Percentiles rank a stretch among this genome's conserved stretches.
Conservation (phyloP, 1,284 basidiomycete species). For the Tausonia pullulans region DNA sequence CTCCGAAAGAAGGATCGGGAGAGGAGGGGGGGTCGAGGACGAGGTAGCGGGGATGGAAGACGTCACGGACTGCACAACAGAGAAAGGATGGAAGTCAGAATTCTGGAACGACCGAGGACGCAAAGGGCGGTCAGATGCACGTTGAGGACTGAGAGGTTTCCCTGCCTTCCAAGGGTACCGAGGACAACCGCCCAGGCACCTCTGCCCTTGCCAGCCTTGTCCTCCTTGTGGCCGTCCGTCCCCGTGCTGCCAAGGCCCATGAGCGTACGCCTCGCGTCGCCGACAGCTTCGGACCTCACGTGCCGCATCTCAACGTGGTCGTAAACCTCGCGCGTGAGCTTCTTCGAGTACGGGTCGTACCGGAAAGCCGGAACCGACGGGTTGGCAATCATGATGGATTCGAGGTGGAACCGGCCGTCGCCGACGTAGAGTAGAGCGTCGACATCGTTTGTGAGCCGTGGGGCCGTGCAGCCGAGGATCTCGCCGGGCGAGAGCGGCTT, state of each 20-base stretch:
- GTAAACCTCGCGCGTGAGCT: conserved; percentile 85
- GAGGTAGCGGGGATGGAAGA: conserved; percentile 46
- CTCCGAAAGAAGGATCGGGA: conserved; percentile 83
- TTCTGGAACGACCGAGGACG: too few species aligned
- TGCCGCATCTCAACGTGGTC: conserved; percentile 78
- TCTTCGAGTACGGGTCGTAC: conserved; percentile 97
- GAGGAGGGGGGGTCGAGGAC: conserved; percentile 56
- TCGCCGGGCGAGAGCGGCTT: conserved; percentile 94
- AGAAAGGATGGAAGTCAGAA: conserved; percentile 1
- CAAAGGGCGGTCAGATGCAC: conserved; percentile 31
- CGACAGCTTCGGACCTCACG: conserved; percentile 65
- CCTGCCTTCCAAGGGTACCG: conserved; percentile 90
- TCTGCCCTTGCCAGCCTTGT: conserved; percentile 22
- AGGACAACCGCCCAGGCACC: conserved; percentile 81
- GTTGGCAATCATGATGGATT: conserved; percentile 99
- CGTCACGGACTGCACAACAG: conserved; percentile 54
- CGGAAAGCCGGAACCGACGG: conserved; percentile 91
- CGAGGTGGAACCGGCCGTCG: conserved; percentile 95
- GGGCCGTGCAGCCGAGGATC: conserved; percentile 93
- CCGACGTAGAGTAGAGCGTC: conserved; percentile 94
- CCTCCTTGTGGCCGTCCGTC: conserved; percentile 16
- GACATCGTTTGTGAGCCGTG: conserved; percentile 54
- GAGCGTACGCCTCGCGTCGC: conserved; percentile 56
- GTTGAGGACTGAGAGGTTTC: conserved; percentile 77
- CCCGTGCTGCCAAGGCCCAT: conserved; percentile 1